A percentile compares a stretch with the other conserved stretches of the same genome.
phyloP scores from a whole-genome alignment of 257 asterid species.

The Pogostemon cablin region DNA sequence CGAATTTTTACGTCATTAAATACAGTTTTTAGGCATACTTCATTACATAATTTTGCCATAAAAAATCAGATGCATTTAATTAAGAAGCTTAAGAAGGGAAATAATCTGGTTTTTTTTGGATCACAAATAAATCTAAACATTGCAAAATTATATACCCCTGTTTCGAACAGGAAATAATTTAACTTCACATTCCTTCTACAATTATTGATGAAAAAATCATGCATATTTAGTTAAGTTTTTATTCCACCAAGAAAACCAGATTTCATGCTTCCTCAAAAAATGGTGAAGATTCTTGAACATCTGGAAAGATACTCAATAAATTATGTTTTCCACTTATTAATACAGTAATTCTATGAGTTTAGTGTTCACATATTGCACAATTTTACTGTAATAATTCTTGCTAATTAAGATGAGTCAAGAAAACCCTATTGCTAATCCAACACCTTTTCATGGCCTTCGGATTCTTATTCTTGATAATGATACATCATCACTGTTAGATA shows the following conservation, averaged over 20 bases:
- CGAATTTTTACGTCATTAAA: no score
- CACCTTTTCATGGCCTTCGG: conserved; percentile 43
- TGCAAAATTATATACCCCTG: background rate
- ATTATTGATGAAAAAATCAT: conserved; percentile 25
- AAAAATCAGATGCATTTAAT: background rate
- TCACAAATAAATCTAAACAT: conserved; percentile 15
- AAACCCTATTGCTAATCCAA: conserved; percentile 26
- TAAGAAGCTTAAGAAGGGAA: conserved; percentile 14
- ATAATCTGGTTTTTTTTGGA: conserved; percentile 16
- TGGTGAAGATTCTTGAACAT: conserved; percentile 31
- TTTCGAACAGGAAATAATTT: conserved; percentile 18
- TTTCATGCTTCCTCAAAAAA: conserved; percentile 20
- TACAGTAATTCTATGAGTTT: background rate
- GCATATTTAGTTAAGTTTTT: conserved; percentile 17
- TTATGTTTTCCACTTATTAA: conserved; percentile 14
- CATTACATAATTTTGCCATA: background rate
- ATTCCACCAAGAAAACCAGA: conserved; percentile 27
- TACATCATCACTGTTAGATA: conserved; percentile 30
- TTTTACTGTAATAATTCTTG: background rate
- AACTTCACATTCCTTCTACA: background rate
- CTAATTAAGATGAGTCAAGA: conserved; percentile 22
- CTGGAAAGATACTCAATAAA: conserved; percentile 31
- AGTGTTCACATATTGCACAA: background rate
- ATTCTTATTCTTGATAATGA: conserved; percentile 47
- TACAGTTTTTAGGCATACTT: no score